phyloP scores from a whole-genome alignment of 1,139 yeast genomes.

The Candida tropicalis region DNA sequence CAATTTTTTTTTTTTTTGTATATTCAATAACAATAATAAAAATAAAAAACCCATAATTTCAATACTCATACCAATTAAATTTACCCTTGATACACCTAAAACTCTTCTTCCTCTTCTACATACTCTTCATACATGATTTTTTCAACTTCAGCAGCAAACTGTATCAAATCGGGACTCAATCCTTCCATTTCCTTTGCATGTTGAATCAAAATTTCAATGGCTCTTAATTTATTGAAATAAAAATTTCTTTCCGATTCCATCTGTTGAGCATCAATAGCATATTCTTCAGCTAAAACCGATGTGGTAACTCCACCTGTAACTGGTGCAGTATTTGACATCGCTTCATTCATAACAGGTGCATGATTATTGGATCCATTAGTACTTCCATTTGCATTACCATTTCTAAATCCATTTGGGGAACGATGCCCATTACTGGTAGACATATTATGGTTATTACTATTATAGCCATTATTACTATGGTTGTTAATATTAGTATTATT shows the following conservation, averaged over 20 bases:
- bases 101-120: conserved; percentile 8
- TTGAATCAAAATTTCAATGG: conserved; percentile 80
- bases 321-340: conserved; percentile 8
- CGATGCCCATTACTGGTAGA: neutral
- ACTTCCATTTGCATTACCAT: neutral
- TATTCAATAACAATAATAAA: no score
- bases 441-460: neutral
- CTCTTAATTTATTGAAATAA: conserved; percentile 86
- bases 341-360: neutral
- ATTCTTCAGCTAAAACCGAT: conserved; percentile 16
- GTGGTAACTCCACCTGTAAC: conserved; percentile 21
- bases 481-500: neutral
- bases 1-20: no score
- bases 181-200: conserved; percentile 24
- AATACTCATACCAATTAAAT: neutral
- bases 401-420: conserved; percentile 7
- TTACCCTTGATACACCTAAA: neutral
- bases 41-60: neutral
- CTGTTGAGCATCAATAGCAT: conserved; percentile 34
- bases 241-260: conserved; percentile 83
- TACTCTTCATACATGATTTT: conserved; percentile 9
- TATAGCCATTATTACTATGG: neutral
- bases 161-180: conserved; percentile 6
- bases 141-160: conserved; percentile 8
- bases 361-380: neutral